Base-by-base conservation (phyloP, 106 monocot species). In the Dendrobium catenatum region DNA sequence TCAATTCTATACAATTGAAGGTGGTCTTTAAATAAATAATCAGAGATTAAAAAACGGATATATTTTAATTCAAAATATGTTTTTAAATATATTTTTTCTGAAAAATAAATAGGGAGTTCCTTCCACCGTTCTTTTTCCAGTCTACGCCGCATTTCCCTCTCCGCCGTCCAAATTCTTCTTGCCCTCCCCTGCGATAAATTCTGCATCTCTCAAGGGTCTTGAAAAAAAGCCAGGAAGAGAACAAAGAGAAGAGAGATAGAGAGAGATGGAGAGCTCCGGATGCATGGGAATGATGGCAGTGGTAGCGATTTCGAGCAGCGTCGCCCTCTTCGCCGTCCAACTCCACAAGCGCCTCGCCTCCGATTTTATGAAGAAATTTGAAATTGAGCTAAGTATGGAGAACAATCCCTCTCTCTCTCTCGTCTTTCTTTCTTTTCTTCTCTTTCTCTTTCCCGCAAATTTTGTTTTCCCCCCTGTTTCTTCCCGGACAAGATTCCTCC, bases 231-330 rank as follows among this genome's bases (percentile, higher is more conserved):
- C 66, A 66, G n/a, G 37, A 37, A 37, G 37, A 37, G 37, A 37
- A 37, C 37, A 37, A 37, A 37, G 37, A 37, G 37, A 3, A 37
- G 37, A 37, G 37, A 37, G 37, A 37, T 0, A 37, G 37, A 3
- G 3, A 37, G n/a, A 43, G 76, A 84, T 87, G 87, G 87, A 81
- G n/a, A 81, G 84, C 56, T 79, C 84, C 9, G 76, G 66, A 43
- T 84, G 80, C 66, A 42, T 79, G 42, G 87, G 87, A 55, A 24
- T 87, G 61, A 41, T 84, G 81, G 84, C 87, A n/a, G 87, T 87
- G 31, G 40, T 87, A 61, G 87, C 81, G 16, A 84, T 81, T 31
- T 87, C 87, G 37, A 78, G 86, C 54, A 83, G 82, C 80, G 80
- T 83, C 0, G 83, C 83, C 24, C 22, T 86, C 42, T 37, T 86